Base-by-base conservation (phyloP, 331 rosid species). In the Malus hybrid region DNA sequence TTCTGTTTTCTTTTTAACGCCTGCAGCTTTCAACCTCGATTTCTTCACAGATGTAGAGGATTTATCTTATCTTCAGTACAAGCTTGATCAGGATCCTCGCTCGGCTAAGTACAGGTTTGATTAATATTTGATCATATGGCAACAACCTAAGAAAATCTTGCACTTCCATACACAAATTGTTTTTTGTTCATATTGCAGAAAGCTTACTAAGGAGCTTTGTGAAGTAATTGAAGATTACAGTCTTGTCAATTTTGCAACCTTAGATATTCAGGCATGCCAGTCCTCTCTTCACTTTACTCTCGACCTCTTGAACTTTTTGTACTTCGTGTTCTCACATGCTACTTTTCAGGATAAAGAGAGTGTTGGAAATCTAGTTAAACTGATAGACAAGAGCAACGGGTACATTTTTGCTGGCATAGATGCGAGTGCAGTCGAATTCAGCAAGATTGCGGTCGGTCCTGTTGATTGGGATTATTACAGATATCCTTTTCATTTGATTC, bases 1-100 rank as follows among this genome's bases (percentile, higher is more conserved):
- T 64, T 10, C 18, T 44, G 19, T 22, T 46, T 72, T 72, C 75
- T 71, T 32, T 82, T 78, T 58, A 32, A 24, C 16, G 30, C 55
- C 28, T 88, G 84, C 92, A 93, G 98, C 86, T 72, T 91, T 91
- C 83, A 93, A 93, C 79, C 96, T 93, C 20, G 98, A 91, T 69
- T 93, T 90, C 84, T 93, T 84, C 63, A 93, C 98, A 14, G 98
- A 93, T 56, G 97, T 91, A 72, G 89, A 89, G 86, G 97, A 93
- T 75, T 87, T 93, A 76, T 89, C 95, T 66, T 90, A 90, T 83
- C 83, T 93, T 79, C 98, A 93, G 56, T 14, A 86, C 76, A 88
- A 73, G 73, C 93, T 91, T 73, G 96, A 83, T 81, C 89, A 82
- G 84, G 98, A 93, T 88, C 90, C 95, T 81, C 87, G 86, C 71